Evolutionary conservation across 2,329 filamentous ascomycete genomes (phyloP).

Genomic region (Harringtonia aguacate): DNA sequence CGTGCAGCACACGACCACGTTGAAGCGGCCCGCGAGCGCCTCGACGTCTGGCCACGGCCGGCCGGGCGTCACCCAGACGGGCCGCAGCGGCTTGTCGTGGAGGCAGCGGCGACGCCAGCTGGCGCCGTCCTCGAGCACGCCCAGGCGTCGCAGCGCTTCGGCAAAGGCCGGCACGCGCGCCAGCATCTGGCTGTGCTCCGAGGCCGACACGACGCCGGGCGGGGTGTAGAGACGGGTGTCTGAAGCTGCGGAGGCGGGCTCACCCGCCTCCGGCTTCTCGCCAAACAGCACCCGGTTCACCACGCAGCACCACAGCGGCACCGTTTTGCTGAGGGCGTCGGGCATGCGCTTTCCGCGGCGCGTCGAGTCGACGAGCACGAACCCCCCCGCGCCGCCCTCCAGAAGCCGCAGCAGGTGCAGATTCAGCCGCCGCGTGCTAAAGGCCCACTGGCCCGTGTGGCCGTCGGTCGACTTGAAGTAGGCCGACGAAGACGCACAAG

Average conservation of each 20-base stretch:
- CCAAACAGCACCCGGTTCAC: constrained; percentile 74
- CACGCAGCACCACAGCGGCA: constrained; percentile 88
- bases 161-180: constrained; percentile 45
- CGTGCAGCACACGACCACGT: constrained; percentile 75
- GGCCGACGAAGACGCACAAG: constrained; percentile 55
- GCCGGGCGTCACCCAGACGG: constrained; percentile 58
- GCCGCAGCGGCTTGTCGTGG: constrained; percentile 61
- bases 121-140: constrained; percentile 34
- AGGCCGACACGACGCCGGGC: constrained; percentile 58
- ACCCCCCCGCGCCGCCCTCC: constrained; percentile 42
- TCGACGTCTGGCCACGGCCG: constrained; percentile 24
- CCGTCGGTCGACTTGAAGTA: constrained; percentile 99
- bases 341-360: constrained; percentile 78
- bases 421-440: constrained; percentile 77
- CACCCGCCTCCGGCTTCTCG: constrained; percentile 19
- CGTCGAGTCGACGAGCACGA: constrained; percentile 88
- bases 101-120: constrained; percentile 32
- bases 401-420: constrained; percentile 66
- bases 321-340: constrained; percentile 85
- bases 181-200: constrained; percentile 72
- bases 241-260: no score
- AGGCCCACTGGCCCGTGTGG: constrained; percentile 82
- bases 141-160: constrained; percentile 40
- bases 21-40: constrained; percentile 35
- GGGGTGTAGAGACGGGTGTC: constrained; percentile 71